Evolutionary conservation across 805 yeast genomes (phyloP).

Genomic region (Alloascoidea hylecoeti): DNA sequence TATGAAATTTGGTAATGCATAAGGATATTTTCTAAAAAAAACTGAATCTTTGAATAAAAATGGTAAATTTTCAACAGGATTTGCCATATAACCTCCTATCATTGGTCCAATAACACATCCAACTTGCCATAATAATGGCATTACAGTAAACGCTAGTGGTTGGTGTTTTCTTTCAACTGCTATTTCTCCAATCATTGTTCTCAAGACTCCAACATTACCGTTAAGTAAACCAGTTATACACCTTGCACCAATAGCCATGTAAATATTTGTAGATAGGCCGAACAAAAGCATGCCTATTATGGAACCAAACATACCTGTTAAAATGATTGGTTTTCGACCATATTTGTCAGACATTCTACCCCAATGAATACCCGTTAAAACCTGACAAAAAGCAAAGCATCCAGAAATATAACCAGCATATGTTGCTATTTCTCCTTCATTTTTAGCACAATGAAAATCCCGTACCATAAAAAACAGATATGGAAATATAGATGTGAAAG

Average conservation of each 20-base stretch:
- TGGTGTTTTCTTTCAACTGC: slow-evolving; percentile 43
- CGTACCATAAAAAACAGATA: slow-evolving; percentile 50
- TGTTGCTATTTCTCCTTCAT: slow-evolving; percentile 35
- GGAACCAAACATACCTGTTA: slow-evolving; percentile 39
- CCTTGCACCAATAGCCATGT: slow-evolving; percentile 38
- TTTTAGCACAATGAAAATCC: slow-evolving; percentile 35
- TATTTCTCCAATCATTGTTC: slow-evolving; percentile 49
- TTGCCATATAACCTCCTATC: slow-evolving; percentile 38
- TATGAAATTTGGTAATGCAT: slow-evolving; percentile 37
- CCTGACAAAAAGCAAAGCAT: slow-evolving; percentile 47
- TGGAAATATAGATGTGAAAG: slow-evolving; percentile 51
- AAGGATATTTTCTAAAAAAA: slow-evolving; percentile 25
- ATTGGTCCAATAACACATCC: slow-evolving; percentile 51
- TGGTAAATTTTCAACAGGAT: slow-evolving; percentile 22
- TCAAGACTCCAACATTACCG: slow-evolving; percentile 51
- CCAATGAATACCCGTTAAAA: slow-evolving; percentile 45
- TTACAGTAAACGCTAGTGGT: slow-evolving; percentile 44
- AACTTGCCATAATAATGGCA: slow-evolving; percentile 47
- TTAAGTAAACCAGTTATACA: slow-evolving; percentile 40
- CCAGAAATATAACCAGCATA: slow-evolving; percentile 52
- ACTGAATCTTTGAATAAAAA: slow-evolving; percentile 4
- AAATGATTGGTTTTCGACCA: slow-evolving; percentile 41
- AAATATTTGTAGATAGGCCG: slow-evolving; percentile 39
- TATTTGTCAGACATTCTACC: slow-evolving; percentile 36
- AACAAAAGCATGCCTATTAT: slow-evolving; percentile 29